A percentile compares a stretch with the other conserved stretches of the same genome.
These are phyloP conservation scores for Chytriomyces confervae DNA, from an alignment of 192 early-diverging fungal genomes.

Conservation along the genomic window DNA sequence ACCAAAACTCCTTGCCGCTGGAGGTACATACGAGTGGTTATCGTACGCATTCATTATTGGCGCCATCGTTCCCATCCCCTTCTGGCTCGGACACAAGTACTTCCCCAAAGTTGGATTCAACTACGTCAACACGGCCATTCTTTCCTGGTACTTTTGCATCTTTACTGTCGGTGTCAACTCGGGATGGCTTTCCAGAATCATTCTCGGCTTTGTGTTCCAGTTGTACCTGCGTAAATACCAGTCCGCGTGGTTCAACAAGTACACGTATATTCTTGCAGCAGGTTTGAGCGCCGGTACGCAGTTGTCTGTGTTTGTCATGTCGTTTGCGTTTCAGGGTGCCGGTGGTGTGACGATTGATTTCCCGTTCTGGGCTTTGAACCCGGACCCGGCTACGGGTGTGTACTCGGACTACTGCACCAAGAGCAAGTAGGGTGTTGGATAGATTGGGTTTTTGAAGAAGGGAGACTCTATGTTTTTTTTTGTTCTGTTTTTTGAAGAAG, in stretches of 20 bases:
- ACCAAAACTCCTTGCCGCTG: slow-evolving; percentile 68
- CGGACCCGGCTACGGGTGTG: slow-evolving; percentile 8
- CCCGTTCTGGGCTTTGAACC: slow-evolving; percentile 28
- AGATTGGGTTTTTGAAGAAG: no score
- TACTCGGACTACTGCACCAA: slow-evolving; percentile 24
- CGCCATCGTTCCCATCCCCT: slow-evolving; percentile 63
- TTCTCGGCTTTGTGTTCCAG: slow-evolving; percentile 73
- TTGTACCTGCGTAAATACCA: slow-evolving; percentile 69
- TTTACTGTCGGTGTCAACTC: slow-evolving; percentile 41
- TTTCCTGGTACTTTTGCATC: slow-evolving; percentile 60
- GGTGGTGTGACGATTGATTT: background rate
- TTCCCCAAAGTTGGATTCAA: slow-evolving; percentile 75
- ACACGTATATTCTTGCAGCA: slow-evolving; percentile 62
- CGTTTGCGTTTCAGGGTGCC: slow-evolving; percentile 1
- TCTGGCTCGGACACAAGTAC: slow-evolving; percentile 63
- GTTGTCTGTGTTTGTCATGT: background rate
- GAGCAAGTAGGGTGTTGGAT: background rate
- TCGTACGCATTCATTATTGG: slow-evolving; percentile 58
- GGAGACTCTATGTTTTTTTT: no score
- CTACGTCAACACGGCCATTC: slow-evolving; percentile 71
- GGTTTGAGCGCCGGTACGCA: slow-evolving; percentile 57
- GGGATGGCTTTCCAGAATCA: slow-evolving; percentile 33
- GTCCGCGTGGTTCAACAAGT: slow-evolving; percentile 66
- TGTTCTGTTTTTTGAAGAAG: no score
- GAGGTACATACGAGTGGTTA: slow-evolving; percentile 58